Base-by-base conservation (phyloP, 2,329 filamentous ascomycete species). In the Beauveria bassiana region DNA sequence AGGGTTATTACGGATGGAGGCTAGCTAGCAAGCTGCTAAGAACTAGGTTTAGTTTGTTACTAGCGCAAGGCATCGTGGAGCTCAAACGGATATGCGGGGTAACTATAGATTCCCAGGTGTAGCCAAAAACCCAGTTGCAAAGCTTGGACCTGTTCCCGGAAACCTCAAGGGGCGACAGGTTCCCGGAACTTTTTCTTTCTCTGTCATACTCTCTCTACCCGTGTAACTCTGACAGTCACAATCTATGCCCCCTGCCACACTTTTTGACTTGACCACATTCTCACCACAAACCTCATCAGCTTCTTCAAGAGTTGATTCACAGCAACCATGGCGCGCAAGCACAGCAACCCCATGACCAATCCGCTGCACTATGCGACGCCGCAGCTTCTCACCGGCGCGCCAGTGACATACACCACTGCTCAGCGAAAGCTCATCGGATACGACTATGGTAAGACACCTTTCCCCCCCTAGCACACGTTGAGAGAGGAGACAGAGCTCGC, bases 331-430 rank as follows among this genome's bases (percentile, higher is more conserved):
- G 40, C 55, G 43, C 61, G 61, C 61, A 61, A 61, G 52, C 26
- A 63, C 38, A 59, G 22, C 4, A 63, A 63, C 16, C 61, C 61
- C 18, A 51, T 63, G 56, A 60, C 50, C 51, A 63, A 63, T 51
- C 61, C 61, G 56, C 56, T 63, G 52, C 61, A 63, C 52, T 63
- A 60, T 56, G 56, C 57, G 24, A 56, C 61, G 31, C 51, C 20
- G 61, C 61, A 63, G 52, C 57, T 55, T 22, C 34, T 50, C 24
- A 59, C 46, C 9, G 61, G 61, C 8, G 31, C 61, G 4, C 61
- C 61, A 8, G 24, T 40, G 24, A 60, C 56, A 2, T 54, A 53
- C 50, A 31, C 45, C 2, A 28, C 56, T 2, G 61, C 61, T 40
- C 51, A 60, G 51, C 56, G 61, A 18, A 60, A 50, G n/a, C 46